phyloP scores from a whole-genome alignment of 2,329 filamentous ascomycete genomes.

The Phaeoacremonium minimum region DNA sequence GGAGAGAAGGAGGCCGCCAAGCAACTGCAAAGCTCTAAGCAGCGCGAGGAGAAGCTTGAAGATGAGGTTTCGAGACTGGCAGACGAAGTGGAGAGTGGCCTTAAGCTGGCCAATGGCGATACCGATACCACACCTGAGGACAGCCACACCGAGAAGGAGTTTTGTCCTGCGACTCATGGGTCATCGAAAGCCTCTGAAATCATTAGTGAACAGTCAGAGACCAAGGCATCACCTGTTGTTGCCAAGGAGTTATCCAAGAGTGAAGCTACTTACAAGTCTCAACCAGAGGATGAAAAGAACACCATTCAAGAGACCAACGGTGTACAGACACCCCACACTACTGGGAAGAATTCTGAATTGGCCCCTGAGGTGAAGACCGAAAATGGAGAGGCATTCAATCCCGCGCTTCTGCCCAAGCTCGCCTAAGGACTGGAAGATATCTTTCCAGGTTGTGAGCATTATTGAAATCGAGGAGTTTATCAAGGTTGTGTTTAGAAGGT shows the following conservation, averaged over 20 bases:
- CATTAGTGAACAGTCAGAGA: neutral
- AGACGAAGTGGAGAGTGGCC: constrained; percentile 20
- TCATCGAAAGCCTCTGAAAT: neutral
- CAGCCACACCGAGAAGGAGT: neutral
- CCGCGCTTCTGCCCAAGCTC: too few relatives aligned
- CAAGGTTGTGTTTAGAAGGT: too few relatives aligned
- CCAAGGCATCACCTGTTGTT: neutral
- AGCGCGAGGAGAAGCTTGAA: constrained; percentile 28
- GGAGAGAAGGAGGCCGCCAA: constrained; percentile 54
- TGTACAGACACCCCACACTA: too few relatives aligned
- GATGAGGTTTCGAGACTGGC: constrained; percentile 35
- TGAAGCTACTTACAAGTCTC: neutral
- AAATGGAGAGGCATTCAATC: too few relatives aligned
- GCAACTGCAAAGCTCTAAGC: constrained; percentile 31
- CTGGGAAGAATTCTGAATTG: too few relatives aligned
- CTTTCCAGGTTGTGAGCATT: too few relatives aligned
- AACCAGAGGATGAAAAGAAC: neutral
- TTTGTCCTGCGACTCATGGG: neutral
- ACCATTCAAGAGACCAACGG: neutral
- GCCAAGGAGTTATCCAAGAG: neutral
- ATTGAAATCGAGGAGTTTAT: too few relatives aligned
- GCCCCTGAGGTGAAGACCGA: too few relatives aligned
- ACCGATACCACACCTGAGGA: neutral
- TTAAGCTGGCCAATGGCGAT: constrained; percentile 12
- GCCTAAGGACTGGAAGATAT: too few relatives aligned